phyloP scores from a whole-genome alignment of 2,329 filamentous ascomycete species.

The Aspergillus japonicus region DNA sequence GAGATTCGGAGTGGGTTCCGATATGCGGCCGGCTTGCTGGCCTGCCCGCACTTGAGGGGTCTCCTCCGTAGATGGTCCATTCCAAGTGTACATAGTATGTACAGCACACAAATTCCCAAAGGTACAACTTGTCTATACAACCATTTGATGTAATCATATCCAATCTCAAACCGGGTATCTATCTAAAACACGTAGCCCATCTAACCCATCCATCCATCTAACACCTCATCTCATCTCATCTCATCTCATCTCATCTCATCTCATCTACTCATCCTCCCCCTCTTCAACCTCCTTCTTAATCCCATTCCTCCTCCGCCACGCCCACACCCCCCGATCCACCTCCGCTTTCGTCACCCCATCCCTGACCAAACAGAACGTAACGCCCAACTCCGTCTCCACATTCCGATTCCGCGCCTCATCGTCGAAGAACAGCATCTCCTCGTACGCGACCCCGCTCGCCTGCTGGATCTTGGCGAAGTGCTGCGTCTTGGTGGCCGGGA shows the following conservation, averaged over 20 bases:
- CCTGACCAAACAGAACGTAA: conserved; percentile 78
- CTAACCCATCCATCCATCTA: neutral
- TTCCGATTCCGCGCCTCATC: conserved; percentile 85
- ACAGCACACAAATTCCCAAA: too few relatives aligned
- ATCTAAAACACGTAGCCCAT: neutral
- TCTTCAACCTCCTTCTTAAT: conserved; percentile 31
- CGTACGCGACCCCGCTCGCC: conserved; percentile 67
- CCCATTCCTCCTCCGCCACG: conserved; percentile 74
- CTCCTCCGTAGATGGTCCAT: too few relatives aligned
- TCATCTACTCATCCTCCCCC: conserved; percentile 4
- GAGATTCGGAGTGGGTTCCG: neutral
- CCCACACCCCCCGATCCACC: conserved; percentile 73
- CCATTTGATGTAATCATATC: too few relatives aligned
- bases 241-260: neutral
- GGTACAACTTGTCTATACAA: too few relatives aligned
- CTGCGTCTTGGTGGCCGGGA: conserved; percentile 75
- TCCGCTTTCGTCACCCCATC: conserved; percentile 76
- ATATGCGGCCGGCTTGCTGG: neutral
- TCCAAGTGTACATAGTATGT: too few relatives aligned
- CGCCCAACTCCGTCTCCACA: conserved; percentile 70
- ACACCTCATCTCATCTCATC: neutral
- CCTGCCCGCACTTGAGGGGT: too few relatives aligned
- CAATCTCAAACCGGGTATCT: conserved; percentile 4
- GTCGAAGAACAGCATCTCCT: conserved; percentile 95
- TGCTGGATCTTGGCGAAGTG: conserved; percentile 76